phyloP scores from a whole-genome alignment of 164 flowering plant species.

The Liriodendron chinense region DNA sequence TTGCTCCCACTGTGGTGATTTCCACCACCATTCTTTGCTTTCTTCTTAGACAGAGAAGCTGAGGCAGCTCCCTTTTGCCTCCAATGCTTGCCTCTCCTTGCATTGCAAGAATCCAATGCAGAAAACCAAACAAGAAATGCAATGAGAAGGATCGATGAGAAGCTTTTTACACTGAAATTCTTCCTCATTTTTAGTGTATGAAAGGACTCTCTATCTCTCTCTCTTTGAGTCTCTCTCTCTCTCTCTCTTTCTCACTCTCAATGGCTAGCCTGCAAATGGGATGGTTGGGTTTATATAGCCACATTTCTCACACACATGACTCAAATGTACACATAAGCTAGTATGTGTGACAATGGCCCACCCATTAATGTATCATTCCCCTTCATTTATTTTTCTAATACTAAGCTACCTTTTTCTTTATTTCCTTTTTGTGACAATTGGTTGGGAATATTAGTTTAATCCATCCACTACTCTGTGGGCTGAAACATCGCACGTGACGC shows the following conservation, averaged over 20 bases:
- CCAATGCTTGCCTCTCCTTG: constrained; percentile 83
- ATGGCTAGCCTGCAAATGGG: constrained; percentile 6
- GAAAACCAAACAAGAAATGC: constrained; percentile 51
- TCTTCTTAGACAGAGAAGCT: constrained; percentile 59
- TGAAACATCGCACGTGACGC: background rate
- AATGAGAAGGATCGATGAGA: constrained; percentile 49
- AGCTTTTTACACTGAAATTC: constrained; percentile 37
- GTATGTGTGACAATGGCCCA: constrained; percentile 10
- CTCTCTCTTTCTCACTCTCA: background rate
- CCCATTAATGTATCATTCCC: constrained; percentile 29
- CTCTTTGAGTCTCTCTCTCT: background rate
- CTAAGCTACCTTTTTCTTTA: background rate
- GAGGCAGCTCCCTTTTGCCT: constrained; percentile 42
- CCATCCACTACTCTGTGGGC: background rate
- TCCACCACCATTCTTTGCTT: constrained; percentile 39
- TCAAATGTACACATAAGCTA: constrained; percentile 18
- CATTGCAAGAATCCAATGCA: constrained; percentile 56
- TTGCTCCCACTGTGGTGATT: constrained; percentile 18
- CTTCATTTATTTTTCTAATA: background rate
- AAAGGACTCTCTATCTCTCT: constrained; percentile 5
- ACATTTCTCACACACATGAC: constrained; percentile 15
- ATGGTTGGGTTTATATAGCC: constrained; percentile 44
- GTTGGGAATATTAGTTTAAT: constrained; percentile 1
- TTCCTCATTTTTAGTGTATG: constrained; percentile 31
- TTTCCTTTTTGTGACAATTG: constrained; percentile 8